Evolutionary conservation across 495 filamentous ascomycete species (phyloP).

Genomic region (Cryomyces antarcticus): DNA sequence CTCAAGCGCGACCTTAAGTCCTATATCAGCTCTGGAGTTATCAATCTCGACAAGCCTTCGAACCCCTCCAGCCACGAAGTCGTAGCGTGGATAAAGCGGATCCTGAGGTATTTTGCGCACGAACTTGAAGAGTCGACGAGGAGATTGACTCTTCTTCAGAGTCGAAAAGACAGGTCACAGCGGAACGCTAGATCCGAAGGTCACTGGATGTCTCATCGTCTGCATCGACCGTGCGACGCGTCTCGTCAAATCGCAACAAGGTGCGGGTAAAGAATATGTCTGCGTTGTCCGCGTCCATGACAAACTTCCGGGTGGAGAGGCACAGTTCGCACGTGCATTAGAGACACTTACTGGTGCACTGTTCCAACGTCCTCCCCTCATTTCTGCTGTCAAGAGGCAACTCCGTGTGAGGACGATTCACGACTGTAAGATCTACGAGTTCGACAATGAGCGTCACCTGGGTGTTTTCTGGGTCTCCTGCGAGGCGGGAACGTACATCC

Average conservation of each 20-base stretch:
- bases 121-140: neutral
- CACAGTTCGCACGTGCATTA: conserved; percentile 71
- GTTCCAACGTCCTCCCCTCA: conserved; percentile 91
- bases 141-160: conserved; percentile 22
- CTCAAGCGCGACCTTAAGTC: conserved; percentile 82
- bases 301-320: conserved; percentile 73
- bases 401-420: conserved; percentile 92
- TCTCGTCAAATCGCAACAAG: conserved; percentile 94
- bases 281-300: conserved; percentile 83
- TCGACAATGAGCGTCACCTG: conserved; percentile 93
- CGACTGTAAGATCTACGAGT: conserved; percentile 86
- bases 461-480: conserved; percentile 99
- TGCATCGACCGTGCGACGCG: conserved; percentile 91
- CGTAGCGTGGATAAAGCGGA: conserved; percentile 95
- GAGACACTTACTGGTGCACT: conserved; percentile 90
- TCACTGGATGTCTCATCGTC: conserved; percentile 75
- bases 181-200: conserved; percentile 88
- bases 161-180: conserved; percentile 95
- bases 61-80: conserved; percentile 98
- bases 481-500: conserved; percentile 95
- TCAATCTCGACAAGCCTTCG: conserved; percentile 95
- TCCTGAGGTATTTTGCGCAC: conserved; percentile 44
- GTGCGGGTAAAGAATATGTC: conserved; percentile 81
- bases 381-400: conserved; percentile 96
- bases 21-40: conserved; percentile 88